phyloP scores from a whole-genome alignment of 1,139 yeast species.

The Hansenula lynferdii region DNA sequence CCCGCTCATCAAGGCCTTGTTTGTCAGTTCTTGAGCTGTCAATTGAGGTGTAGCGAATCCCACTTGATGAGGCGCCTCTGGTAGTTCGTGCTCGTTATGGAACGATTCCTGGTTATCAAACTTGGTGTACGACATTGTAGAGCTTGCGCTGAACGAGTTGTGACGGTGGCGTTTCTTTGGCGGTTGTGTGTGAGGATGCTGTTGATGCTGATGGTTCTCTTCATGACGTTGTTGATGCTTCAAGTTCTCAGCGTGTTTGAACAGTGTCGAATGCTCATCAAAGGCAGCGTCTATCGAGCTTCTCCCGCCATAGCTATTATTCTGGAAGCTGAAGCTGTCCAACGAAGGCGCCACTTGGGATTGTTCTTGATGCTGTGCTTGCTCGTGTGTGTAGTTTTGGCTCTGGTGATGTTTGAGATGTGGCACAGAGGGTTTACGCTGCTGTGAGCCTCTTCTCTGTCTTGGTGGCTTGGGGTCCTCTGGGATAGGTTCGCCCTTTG shows the following conservation, averaged over 20 bases:
- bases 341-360: too few species aligned
- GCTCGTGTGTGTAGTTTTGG: too few species aligned
- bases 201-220: constrained; percentile 5
- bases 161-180: constrained; percentile 47
- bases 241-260: constrained; percentile 12
- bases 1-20: constrained; percentile 32
- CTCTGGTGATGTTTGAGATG: neutral
- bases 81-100: constrained; percentile 15
- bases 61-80: constrained; percentile 56
- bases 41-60: constrained; percentile 80
- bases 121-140: constrained; percentile 62
- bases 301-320: too few species aligned
- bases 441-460: neutral
- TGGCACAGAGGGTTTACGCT: neutral
- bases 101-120: constrained; percentile 4
- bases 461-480: constrained; percentile 4
- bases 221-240: constrained; percentile 1
- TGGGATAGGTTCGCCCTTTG: constrained; percentile 22
- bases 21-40: constrained; percentile 32
- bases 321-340: neutral
- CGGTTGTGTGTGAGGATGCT: constrained; percentile 15
- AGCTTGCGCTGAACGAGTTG: constrained; percentile 79
- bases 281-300: constrained; percentile 12
- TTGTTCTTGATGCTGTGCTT: too few species aligned
- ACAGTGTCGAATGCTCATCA: constrained; percentile 11